Evolutionary conservation across 345 rosid species (phyloP), one percentile per base, ranked within the genome.

Genomic region (Citrus medica): DNA sequence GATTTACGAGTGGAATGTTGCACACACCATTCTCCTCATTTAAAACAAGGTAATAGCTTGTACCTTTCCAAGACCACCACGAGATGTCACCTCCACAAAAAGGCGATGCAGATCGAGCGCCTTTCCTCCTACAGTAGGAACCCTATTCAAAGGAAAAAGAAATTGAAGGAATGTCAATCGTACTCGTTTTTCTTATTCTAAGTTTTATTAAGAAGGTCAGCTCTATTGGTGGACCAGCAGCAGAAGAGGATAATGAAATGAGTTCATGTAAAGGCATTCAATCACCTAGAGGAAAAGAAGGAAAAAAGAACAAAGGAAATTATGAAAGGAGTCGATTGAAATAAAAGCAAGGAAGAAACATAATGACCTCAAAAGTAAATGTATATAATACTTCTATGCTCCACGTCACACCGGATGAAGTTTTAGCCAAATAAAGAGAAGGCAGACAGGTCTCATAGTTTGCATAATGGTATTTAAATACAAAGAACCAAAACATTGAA

Each of bases 1-100:
- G 58, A n/a, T 58, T 38, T 7, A 40, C 21, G 24, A 46, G 32
- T 67, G 40, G 13, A 27, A 62, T n/a, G 37, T 53, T 16, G 64
- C 58, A 66, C 37, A 60, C 37, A 60, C 46, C 7, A 81, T 76
- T 66, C 70, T 32, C 25, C 24, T 58, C 19, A 58, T 6, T 7
- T 30, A 19, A 21, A 28, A 27, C 10, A 60, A 59, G 25, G 32
- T 32, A 14, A 60, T 22, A 74, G 69, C 67, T 38, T n/a, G 37
- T 72, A 90, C 96, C 93, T 89, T 86, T 83, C 88, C 90, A 19
- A 93, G 83, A 79, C 98, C 99, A 79, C 99, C 98, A 58, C 97
- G 94, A 71, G 94, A 82, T 0, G 98, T 91, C 72, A 95, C 99
- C 88, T 93, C 93, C 65, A 89, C 81, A 79, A 95, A 95, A 69